A percentile compares a stretch with the other conserved stretches of the same genome.
Evolutionary conservation across 2,329 filamentous ascomycete genomes (phyloP).

Genomic region (Cladosporium colombiae): DNA sequence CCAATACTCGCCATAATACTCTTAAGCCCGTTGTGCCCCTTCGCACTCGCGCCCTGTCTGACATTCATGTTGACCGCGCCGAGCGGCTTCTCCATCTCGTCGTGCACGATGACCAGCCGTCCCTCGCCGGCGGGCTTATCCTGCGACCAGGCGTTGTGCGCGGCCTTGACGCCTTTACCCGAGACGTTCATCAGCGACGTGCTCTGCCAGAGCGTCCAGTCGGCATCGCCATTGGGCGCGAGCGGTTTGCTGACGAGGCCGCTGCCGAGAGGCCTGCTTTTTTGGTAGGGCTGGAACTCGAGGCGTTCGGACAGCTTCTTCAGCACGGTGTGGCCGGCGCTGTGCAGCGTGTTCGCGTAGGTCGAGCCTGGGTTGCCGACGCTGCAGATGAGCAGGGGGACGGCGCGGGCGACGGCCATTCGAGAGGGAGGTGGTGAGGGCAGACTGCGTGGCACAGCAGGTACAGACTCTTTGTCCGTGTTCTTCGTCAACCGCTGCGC

Average conservation of each 20-base stretch:
- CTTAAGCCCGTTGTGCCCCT: conserved; percentile 51
- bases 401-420: conserved; percentile 34
- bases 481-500: not conserved
- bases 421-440: not conserved
- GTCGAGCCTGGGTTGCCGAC: conserved; percentile 76
- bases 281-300: conserved; percentile 35
- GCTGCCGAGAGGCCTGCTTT: conserved; percentile 47
- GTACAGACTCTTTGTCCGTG: not conserved
- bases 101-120: conserved; percentile 76
- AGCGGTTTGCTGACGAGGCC: conserved; percentile 53
- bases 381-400: conserved; percentile 73
- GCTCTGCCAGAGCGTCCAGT: conserved; percentile 71
- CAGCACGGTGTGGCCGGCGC: conserved; percentile 79
- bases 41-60: conserved; percentile 52
- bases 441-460: conserved; percentile 20
- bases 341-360: conserved; percentile 80
- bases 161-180: conserved; percentile 67
- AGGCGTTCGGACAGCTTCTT: conserved; percentile 58
- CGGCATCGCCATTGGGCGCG: conserved; percentile 32
- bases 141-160: conserved; percentile 59
- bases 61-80: conserved; percentile 65
- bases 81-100: conserved; percentile 76
- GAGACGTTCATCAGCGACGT: conserved; percentile 82
- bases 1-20: conserved; percentile 65
- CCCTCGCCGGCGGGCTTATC: conserved; percentile 42